Evolutionary conservation across 1,284 basidiomycete species (phyloP), one percentile per base, ranked within the genome.

Genomic region (Cystobasidium slooffiae): DNA sequence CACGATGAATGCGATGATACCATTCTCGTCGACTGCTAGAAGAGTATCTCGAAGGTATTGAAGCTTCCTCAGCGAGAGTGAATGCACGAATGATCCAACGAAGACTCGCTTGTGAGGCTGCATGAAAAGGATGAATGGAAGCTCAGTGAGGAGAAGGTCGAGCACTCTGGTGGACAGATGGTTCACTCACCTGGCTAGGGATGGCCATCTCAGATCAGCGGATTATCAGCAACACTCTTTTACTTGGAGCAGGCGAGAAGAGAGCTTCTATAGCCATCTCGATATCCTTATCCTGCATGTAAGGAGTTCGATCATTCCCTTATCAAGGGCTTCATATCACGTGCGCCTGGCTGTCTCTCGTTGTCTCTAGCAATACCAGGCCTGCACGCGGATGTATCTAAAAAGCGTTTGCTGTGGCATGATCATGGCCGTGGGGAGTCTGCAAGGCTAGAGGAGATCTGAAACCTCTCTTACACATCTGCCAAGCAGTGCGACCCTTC

Each of bases 1-100:
- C 64, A 87, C 86, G 63, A 91, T 82, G 88, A 90, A 92, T 39
- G 86, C 85, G 58, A 93, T 89, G 59, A 85, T 83, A 1, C 92
- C 92, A 0, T 84, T 79, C 3, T 82, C 53, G 61, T 83, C 84
- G 24, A 94, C 87, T 20, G 85, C 86, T 20, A 94, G 80, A 24
- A 93, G 83, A 75, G 88, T 87, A 31, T 82, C 82, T 1, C 88
- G 86, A 44, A 87, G 83, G 49, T 88, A 85, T 69, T 86, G 84
- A 78, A 88, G 88, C 59, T 84, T 77, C 0, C 84, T 84, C 14
- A 88, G 84, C 10, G 85, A 85, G n/a, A 84, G 79, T 0, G 91
- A 89, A 79, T 88, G 90, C 77, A 93, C 84, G 73, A 91, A 81
- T 8, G 88, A 83, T 44, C 91, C 90, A 78, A 89, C 86, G 84